A percentile compares a stretch with the other conserved stretches of the same genome.
These are phyloP conservation scores for Emergomyces orientalis DNA, from an alignment of 2,329 filamentous ascomycete genomes.

Conservation along the genomic window DNA sequence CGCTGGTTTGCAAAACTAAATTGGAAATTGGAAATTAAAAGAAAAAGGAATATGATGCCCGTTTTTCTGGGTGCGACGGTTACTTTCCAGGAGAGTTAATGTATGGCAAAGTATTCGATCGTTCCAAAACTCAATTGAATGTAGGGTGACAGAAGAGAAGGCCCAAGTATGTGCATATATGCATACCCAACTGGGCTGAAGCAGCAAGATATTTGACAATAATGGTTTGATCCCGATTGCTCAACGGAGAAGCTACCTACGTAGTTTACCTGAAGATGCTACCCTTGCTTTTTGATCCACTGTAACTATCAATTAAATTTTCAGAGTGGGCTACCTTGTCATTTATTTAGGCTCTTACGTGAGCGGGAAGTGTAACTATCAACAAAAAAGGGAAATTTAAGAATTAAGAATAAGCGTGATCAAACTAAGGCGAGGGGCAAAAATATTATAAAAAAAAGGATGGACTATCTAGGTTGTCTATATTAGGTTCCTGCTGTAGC, in stretches of 20 bases:
- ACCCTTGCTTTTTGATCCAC: too few relatives aligned
- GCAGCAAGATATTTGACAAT: too few relatives aligned
- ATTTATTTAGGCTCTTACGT: not conserved
- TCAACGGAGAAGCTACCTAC: too few relatives aligned
- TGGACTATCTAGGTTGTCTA: not conserved
- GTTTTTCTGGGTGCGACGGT: too few relatives aligned
- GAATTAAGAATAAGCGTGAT: not conserved
- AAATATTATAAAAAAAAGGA: not conserved
- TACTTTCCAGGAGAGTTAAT: not conserved
- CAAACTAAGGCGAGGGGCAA: not conserved
- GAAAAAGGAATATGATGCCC: too few relatives aligned
- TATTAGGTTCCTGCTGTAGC: not conserved
- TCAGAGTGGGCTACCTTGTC: not conserved
- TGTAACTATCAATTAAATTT: too few relatives aligned
- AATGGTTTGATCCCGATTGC: too few relatives aligned
- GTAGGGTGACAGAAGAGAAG: not conserved
- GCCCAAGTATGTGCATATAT: not conserved
- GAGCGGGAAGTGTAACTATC: not conserved
- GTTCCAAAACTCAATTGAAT: not conserved
- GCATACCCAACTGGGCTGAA: not conserved
- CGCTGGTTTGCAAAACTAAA: too few relatives aligned
- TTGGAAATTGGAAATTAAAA: too few relatives aligned
- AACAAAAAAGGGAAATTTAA: too few relatives aligned
- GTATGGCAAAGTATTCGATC: not conserved
- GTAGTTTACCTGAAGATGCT: too few relatives aligned